Percentiles rank a stretch among this genome's conserved stretches.
phyloP scores from a whole-genome alignment of 768 basidiomycete species.

The Symmetrospora coprosmae region DNA sequence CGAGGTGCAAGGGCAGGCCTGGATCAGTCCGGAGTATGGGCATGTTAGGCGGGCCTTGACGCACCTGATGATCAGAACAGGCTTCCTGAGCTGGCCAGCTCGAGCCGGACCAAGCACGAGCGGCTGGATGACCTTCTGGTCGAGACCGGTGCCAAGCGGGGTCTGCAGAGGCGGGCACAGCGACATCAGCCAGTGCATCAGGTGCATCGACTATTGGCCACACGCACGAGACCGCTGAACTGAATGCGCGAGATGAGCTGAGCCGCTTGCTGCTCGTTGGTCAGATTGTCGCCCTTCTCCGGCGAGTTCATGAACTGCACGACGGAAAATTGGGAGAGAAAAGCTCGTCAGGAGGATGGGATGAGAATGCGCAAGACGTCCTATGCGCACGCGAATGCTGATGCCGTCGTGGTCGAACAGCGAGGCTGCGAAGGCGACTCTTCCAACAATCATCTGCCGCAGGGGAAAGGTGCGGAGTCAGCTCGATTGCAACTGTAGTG shows the following conservation, averaged over 20 bases:
- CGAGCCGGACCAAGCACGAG: constrained; percentile 39
- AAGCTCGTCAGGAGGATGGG: background rate
- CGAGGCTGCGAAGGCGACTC: constrained; percentile 38
- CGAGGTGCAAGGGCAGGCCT: background rate
- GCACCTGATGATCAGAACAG: constrained; percentile 37
- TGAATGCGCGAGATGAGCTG: constrained; percentile 38
- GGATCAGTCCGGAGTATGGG: background rate
- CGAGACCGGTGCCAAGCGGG: constrained; percentile 38
- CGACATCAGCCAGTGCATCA: background rate
- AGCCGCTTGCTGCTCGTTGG: constrained; percentile 35
- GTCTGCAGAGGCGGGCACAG: constrained; percentile 31
- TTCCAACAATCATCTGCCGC: constrained; percentile 31
- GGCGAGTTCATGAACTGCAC: constrained; percentile 40
- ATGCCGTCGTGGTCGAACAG: constrained; percentile 41
- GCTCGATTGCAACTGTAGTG: background rate
- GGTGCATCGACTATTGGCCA: too few species aligned
- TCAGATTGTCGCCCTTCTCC: constrained; percentile 39
- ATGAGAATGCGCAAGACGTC: too few species aligned
- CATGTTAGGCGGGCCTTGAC: too few species aligned
- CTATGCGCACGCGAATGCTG: constrained; percentile 34
- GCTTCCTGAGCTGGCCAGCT: constrained; percentile 37
- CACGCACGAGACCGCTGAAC: constrained; percentile 29
- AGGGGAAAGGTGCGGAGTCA: background rate
- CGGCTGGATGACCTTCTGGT: constrained; percentile 39
- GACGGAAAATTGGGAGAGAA: background rate